phyloP scores from a whole-genome alignment of 1,139 yeast genomes.

The Hansenula anomala region DNA sequence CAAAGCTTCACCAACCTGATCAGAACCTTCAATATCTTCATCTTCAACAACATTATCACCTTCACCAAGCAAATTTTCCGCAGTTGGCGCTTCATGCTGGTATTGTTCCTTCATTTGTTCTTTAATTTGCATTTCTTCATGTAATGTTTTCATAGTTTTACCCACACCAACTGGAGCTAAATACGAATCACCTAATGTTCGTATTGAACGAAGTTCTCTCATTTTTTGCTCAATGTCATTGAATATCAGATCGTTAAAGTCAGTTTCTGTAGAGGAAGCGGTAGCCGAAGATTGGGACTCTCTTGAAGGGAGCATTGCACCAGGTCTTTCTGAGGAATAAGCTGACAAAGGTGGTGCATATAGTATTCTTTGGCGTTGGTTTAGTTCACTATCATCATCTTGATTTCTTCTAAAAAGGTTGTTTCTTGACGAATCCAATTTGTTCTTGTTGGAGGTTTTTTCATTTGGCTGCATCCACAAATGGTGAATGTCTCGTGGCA shows the following conservation, averaged over 20 bases:
- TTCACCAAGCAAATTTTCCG: slow-evolving; percentile 28
- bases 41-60: slow-evolving; percentile 10
- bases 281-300: no score
- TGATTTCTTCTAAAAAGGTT: background rate
- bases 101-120: slow-evolving; percentile 28
- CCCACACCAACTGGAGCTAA: slow-evolving; percentile 53
- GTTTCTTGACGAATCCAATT: background rate
- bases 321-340: slow-evolving; percentile 47
- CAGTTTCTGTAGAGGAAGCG: no score
- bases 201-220: slow-evolving; percentile 37
- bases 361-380: slow-evolving; percentile 19
- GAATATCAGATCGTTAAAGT: background rate
- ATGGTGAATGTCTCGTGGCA: slow-evolving; percentile 39
- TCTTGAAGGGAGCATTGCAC: slow-evolving; percentile 26
- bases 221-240: slow-evolving; percentile 30
- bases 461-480: slow-evolving; percentile 32
- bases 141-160: slow-evolving; percentile 46
- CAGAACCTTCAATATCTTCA: slow-evolving; percentile 1
- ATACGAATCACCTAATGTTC: slow-evolving; percentile 43
- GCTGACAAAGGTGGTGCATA: slow-evolving; percentile 52
- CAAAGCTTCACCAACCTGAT: no score
- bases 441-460: background rate
- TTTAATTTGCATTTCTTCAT: slow-evolving; percentile 23
- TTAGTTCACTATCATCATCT: background rate
- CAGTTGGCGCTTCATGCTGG: slow-evolving; percentile 19